Base-by-base conservation (phyloP, 2,329 filamentous ascomycete species). In the Fusarium sp. region DNA sequence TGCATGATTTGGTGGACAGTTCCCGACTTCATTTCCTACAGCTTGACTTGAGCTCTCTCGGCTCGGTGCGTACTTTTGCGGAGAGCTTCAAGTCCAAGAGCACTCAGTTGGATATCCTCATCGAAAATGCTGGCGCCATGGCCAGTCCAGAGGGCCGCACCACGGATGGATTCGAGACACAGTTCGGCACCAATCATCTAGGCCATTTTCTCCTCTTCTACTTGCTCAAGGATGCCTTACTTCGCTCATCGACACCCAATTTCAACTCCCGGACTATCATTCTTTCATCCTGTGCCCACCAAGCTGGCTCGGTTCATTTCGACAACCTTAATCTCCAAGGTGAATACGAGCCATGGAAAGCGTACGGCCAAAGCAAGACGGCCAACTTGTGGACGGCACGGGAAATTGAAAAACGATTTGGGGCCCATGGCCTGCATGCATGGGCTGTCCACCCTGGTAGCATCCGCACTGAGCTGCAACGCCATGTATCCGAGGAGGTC, bases 221-320 rank as follows among this genome's bases (percentile, higher is more conserved):
- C 81, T 85, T 77, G 0, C 80, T 90, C 31, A 85, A 85, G 56
- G 79, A 82, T 0, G 75, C 82, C 0, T 75, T 90, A 6, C 79
- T 89, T 4, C 72, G 81, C 0, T 82, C 82, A 13, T 74, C 82
- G 3, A 85, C 83, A 0, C 77, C 83, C 0, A 69, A 77, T 0
- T 86, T 85, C 64, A 76, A 82, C 22, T 87, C 85, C 5, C 83
- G 88, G 6, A 84, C 88, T 7, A 81, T 90, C 58, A 77, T 80
- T 6, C 78, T 89, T 3, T 82, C 85, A 1, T 86, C 84, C 3
- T 71, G 81, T 0, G 86, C 78, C 8, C 88, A 89, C 35, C 62
- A 65, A 6, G 37, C 60, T 16, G 54, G 59, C 6, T 52, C 33
- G 14, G 41, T 71, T n/a, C 65, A 66, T 43, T 50, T 64, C 52